Evolutionary conservation across 345 rosid species (phyloP).

Genomic region (Murraya koenigii): DNA sequence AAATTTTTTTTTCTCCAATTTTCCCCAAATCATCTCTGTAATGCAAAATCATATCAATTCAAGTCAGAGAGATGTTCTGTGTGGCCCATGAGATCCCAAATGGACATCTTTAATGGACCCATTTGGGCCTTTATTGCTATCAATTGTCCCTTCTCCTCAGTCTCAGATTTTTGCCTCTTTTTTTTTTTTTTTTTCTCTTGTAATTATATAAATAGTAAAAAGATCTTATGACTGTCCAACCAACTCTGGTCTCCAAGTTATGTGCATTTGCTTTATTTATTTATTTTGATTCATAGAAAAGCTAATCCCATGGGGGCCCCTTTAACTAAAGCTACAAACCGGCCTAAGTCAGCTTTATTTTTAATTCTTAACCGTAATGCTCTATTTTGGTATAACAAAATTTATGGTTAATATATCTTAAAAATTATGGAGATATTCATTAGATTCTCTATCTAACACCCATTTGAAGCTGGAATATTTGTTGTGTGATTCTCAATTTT

Average conservation of each 20-base stretch:
- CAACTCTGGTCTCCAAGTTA: not conserved
- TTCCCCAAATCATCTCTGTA: too few relatives aligned
- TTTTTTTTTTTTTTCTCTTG: not conserved
- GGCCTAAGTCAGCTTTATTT: not conserved
- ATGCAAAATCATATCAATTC: conserved; percentile 3
- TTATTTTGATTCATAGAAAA: not conserved
- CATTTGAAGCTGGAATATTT: conserved; percentile 2
- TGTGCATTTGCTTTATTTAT: conserved; percentile 1
- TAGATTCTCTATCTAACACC: not conserved
- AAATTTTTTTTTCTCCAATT: too few relatives aligned
- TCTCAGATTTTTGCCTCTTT: not conserved
- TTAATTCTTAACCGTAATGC: not conserved
- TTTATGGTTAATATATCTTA: not conserved
- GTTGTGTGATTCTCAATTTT: not conserved
- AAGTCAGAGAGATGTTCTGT: not conserved
- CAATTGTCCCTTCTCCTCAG: conserved; percentile 12
- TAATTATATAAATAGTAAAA: conserved; percentile 5
- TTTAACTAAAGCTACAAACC: not conserved
- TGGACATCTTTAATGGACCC: conserved; percentile 20
- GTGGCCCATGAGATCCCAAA: conserved; percentile 26
- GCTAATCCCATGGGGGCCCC: conserved; percentile 13
- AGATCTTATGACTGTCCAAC: not conserved
- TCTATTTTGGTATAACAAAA: not conserved
- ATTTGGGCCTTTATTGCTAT: conserved; percentile 28
- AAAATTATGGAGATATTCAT: not conserved